Base-by-base conservation (phyloP, 2,329 filamentous ascomycete species). In the Trichoderma sp. region DNA sequence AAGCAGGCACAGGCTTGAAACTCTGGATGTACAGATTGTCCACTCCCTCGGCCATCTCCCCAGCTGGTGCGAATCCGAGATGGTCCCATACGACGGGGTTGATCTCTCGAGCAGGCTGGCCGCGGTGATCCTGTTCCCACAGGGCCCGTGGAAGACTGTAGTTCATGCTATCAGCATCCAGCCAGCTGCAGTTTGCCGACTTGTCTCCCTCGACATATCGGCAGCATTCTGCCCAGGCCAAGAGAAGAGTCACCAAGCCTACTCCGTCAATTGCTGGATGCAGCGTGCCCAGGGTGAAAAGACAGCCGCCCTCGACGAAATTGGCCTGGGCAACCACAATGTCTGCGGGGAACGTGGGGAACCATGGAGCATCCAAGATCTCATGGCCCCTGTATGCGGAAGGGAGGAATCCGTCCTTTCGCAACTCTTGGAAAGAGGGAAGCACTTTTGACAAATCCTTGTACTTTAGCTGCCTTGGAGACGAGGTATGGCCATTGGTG, bases 171-270 rank as follows among this genome's bases (percentile, higher is more conserved):
- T 77, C 76, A 0, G 75, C 73, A 14, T 76, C 71, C 28, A 70
- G 68, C 76, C 76, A 77, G 21, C 70, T 69, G 61, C 74, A 77
- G 1, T 69, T 72, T 1, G 74, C 74, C 7, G 73, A 68, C 21
- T 59, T 32, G 30, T 76, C 74, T 13, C 71, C 75, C 24, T 75
- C 72, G 6, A 77, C 24, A 66, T 70, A 76, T 46, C 75, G 63
- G 24, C 76, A 77, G 59, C 73, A 72, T 59, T 78, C 77, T 2
- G 77, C 75, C 76, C 76, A 78, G 3, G 72, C 76, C 32, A 71
- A 74, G 39, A 78, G 68, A 6, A 74, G 72, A 1, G 73, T 69
- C 55, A 78, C 74, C 60, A 73, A 73, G 5, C 76, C 77, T 6
- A 75, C 64, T n/a, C 75, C 77, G 28, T 79, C 77, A 14, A 76